A percentile compares a stretch with the other conserved stretches of the same genome.
phyloP scores from a whole-genome alignment of 192 early-diverging fungal species.

The Nowakowskiella sp. region DNA sequence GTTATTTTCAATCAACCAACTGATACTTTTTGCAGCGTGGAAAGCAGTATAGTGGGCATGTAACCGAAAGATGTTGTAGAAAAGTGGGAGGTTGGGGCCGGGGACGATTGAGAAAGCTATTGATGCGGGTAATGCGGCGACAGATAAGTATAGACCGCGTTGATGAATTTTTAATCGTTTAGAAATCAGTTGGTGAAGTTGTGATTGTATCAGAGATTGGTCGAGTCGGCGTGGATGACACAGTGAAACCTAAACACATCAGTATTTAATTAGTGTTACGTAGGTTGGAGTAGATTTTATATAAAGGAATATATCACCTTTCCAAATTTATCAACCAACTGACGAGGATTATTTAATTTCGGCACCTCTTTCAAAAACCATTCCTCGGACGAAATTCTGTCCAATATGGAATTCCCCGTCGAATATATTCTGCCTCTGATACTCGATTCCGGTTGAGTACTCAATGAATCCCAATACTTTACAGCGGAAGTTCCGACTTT shows the following conservation, averaged over 20 bases:
- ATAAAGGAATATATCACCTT: too few species aligned
- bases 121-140: constrained; percentile 14
- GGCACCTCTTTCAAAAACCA: constrained; percentile 23
- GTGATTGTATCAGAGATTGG: not conserved
- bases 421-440: constrained; percentile 5
- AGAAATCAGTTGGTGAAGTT: constrained; percentile 6
- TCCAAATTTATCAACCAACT: constrained; percentile 3
- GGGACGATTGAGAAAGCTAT: constrained; percentile 15
- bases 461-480: constrained; percentile 5
- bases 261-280: too few species aligned
- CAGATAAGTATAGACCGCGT: constrained; percentile 6
- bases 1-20: too few species aligned
- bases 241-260: constrained; percentile 7
- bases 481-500: too few species aligned
- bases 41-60: constrained; percentile 20
- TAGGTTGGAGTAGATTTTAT: too few species aligned
- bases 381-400: constrained; percentile 15
- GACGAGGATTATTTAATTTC: constrained; percentile 8
- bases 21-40: constrained; percentile 16
- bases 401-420: constrained; percentile 15
- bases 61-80: constrained; percentile 24
- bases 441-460: not conserved
- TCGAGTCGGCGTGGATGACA: constrained; percentile 1
- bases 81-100: constrained; percentile 24
- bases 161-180: constrained; percentile 7